Conservation (phyloP, 495 filamentous ascomycete genomes). For the Lepidopterella palustris region DNA sequence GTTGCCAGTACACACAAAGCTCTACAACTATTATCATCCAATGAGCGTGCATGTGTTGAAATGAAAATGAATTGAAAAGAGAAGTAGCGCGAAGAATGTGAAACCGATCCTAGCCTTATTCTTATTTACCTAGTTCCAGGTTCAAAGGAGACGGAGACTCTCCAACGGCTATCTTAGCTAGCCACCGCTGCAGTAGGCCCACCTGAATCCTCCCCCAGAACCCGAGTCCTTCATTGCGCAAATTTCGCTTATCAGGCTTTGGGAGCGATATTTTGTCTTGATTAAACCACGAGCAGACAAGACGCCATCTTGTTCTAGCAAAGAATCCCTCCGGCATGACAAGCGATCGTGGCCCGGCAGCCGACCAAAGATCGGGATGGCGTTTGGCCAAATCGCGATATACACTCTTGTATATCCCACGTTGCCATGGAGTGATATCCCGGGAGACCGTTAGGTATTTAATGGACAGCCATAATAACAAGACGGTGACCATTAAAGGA, state of each 20-base stretch:
- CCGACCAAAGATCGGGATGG: slow-evolving; percentile 46
- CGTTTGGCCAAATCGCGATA: slow-evolving; percentile 42
- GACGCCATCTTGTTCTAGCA: slow-evolving; percentile 41
- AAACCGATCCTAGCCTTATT: too few relatives aligned
- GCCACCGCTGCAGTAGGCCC: slow-evolving; percentile 41
- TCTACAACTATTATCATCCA: too few relatives aligned
- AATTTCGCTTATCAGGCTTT: slow-evolving; percentile 24
- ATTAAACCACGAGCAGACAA: slow-evolving; percentile 43
- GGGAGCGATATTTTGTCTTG: slow-evolving; percentile 33
- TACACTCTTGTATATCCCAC: slow-evolving; percentile 47
- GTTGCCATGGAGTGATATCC: slow-evolving; percentile 43
- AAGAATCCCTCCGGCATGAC: slow-evolving; percentile 35
- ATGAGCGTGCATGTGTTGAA: too few relatives aligned
- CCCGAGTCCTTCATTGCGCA: slow-evolving; percentile 38
- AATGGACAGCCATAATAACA: slow-evolving; percentile 45
- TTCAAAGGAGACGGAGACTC: too few relatives aligned
- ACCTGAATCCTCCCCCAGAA: slow-evolving; percentile 43
- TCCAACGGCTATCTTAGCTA: slow-evolving; percentile 33
- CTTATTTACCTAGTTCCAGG: too few relatives aligned
- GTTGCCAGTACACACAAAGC: too few relatives aligned
- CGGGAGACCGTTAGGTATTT: slow-evolving; percentile 44
- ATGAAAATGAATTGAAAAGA: too few relatives aligned
- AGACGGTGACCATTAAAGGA: slow-evolving; percentile 43
- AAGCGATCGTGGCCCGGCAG: slow-evolving; percentile 40
- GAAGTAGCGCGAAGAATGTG: too few relatives aligned